phyloP scores from a whole-genome alignment of 2,329 filamentous ascomycete species.

The Rugonectria rugulosa region DNA sequence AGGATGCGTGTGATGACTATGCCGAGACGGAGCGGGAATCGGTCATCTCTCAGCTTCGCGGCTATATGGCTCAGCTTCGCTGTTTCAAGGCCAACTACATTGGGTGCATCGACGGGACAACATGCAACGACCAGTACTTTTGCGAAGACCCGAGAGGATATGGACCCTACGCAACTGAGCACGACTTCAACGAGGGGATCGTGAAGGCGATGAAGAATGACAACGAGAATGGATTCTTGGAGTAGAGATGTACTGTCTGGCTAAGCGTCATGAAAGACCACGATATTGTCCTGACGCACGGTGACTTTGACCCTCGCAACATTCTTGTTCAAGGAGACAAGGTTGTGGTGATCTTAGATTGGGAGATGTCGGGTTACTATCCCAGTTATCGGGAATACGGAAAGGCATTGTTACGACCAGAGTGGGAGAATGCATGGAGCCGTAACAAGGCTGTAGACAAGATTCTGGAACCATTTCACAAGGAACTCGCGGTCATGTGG shows the following conservation, averaged over 20 bases:
- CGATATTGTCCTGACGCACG: conserved; percentile 22
- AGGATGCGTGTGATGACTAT: conserved; percentile 23
- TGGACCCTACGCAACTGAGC: conserved; percentile 26
- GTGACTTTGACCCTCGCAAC: conserved; percentile 17
- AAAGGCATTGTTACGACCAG: conserved; percentile 29
- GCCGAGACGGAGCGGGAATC: conserved; percentile 22
- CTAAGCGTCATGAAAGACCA: conserved; percentile 22
- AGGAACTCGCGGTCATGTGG: conserved; percentile 20
- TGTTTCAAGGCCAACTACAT: conserved; percentile 26
- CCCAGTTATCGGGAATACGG: conserved; percentile 27
- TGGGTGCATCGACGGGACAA: conserved; percentile 26
- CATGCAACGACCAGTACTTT: conserved; percentile 32
- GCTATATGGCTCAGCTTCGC: conserved; percentile 29
- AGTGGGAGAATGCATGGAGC: conserved; percentile 14
- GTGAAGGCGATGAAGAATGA: conserved; percentile 25
- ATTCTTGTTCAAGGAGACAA: conserved; percentile 18
- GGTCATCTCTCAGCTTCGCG: conserved; percentile 29
- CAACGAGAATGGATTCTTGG: conserved; percentile 1
- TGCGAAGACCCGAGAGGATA: conserved; percentile 17
- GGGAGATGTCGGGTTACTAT: conserved; percentile 22
- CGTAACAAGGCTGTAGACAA: conserved; percentile 7
- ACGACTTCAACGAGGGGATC: conserved; percentile 30
- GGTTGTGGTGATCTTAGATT: conserved; percentile 18
- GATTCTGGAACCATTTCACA: conserved; percentile 15
- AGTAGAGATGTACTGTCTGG: conserved; percentile 24